Evolutionary conservation across 306 rosid genomes (phyloP), one percentile per base, ranked within the genome.

Genomic region (Fragaria iinumae): DNA sequence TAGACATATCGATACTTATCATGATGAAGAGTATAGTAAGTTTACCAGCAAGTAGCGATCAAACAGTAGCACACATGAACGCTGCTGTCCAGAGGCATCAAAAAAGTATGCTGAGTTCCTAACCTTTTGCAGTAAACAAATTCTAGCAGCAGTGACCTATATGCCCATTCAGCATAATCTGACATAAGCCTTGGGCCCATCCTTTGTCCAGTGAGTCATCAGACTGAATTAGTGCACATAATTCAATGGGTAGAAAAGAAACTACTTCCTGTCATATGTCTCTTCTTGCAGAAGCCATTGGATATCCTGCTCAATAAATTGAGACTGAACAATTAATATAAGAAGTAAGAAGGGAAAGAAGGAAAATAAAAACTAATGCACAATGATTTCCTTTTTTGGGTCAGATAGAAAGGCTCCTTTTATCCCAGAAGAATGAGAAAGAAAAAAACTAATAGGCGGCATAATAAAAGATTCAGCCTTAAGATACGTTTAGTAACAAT

Each of bases 281-380:
- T 69, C 80, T 75, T 81, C 81, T 48, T 50, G 73, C 48, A 57
- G 69, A 79, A 81, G 41, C 88, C 88, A 84, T n/a, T 71, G 82
- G 39, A 81, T 76, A 49, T 81, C 84, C 87, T 84, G 85, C 48
- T 41, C 18, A 69, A 76, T 11, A 17, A 48, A n/a, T 55, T 38
- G 50, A 68, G 27, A 39, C 4, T 34, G 25, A 45, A 27, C 39
- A 38, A 64, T 57, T n/a, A 38, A 23, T 38, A 76, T 23, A 2
- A 67, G 45, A 2, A 56, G 32, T 17, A 20, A 7, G 18, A 50
- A 65, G 32, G 16, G 44, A 11, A 29, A 9, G 27, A 3, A 23
- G 27, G 32, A 50, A 23, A 27, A 14, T 1, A 63, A 69, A 43
- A 48, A 65, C 18, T 55, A 34, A 72, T 41, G 34, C n/a, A 48